Base-by-base conservation (phyloP, 306 rosid species). In the Gillenia trifoliata region DNA sequence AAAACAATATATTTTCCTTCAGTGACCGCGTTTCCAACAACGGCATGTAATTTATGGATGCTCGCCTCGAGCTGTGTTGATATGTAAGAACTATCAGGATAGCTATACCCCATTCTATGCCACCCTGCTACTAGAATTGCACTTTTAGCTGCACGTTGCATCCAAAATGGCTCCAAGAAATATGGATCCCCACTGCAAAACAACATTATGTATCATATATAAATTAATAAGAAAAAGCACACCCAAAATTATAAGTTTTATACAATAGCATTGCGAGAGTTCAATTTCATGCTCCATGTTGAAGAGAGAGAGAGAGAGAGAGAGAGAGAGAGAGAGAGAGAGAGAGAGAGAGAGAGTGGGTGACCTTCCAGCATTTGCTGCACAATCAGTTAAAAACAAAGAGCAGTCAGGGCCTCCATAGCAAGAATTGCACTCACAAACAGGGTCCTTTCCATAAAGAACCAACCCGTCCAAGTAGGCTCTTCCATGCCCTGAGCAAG, bases 401-500 rank as follows among this genome's bases (percentile, higher is more conserved):
- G 87, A 85, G 66, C 91, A 87, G 22, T 71, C 67, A 3, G 79
- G 56, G 2, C 91, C 89, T 26, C 45, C 66, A 43, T 85, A 87
- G 77, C 91, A 87, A 16, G 71, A 3, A 74, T 87, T 78, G 76
- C 91, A 87, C 41, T 87, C 91, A 74, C 91, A 87, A 74, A 68
- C 73, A 8, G 84, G 89, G 1, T 54, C 8, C 25, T 76, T 75
- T 3, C 82, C 87, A 17, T 68, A 55, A 16, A 85, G 75, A 78
- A 82, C 36, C 57, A 83, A 15, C 6, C 91, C 89, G 79, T 87
- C 91, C 75, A 85, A 57, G 68, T 77, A 87, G 25, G 87, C 86
- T 62, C 86, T 80, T 61, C 91, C 91, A 78, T 87, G 91, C 19
- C 91, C 89, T 2, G 91, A 87, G 40, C 89, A 87, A 55, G 69